Conservation (phyloP, 768 basidiomycete genomes). For the Melanogaster broomeanus region DNA sequence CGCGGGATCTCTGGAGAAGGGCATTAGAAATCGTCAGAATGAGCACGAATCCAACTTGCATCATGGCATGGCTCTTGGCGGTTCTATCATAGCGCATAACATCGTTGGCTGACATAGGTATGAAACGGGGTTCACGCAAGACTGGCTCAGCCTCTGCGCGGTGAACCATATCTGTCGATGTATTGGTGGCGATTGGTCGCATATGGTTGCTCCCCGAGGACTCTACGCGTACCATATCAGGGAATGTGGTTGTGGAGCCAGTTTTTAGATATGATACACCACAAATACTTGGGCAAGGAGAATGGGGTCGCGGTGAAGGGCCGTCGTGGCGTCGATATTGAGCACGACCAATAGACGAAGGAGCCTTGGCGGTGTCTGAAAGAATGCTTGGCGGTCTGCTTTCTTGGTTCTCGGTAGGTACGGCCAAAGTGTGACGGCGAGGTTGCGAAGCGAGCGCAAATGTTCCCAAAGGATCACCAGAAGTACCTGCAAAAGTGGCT, state of each 20-base stretch:
- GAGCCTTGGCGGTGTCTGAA: conserved; percentile 4
- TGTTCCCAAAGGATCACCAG: conserved; percentile 3
- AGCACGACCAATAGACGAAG: conserved; percentile 9
- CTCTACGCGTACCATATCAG: background rate
- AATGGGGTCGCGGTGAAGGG: conserved; percentile 13
- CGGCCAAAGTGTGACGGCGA: conserved; percentile 10
- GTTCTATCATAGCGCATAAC: conserved; percentile 16
- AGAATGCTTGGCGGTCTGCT: conserved; percentile 6
- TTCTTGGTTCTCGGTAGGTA: conserved; percentile 7
- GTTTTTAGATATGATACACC: conserved; percentile 8
- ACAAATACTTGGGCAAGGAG: conserved; percentile 11
- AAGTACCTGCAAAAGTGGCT: conserved; percentile 10
- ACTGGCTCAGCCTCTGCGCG: conserved; percentile 4
- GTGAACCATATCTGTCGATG: conserved; percentile 4
- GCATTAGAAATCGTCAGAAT: background rate
- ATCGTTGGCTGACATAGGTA: conserved; percentile 16
- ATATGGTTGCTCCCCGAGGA: background rate
- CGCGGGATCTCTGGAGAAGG: conserved; percentile 7
- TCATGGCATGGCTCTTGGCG: conserved; percentile 9
- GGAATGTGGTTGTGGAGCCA: conserved; percentile 7
- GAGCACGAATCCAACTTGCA: conserved; percentile 2
- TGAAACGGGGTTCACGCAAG: conserved; percentile 11
- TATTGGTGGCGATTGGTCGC: background rate
- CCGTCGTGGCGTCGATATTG: conserved; percentile 16
- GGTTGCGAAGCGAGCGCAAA: background rate